Evolutionary conservation across 192 early-diverging fungal genomes (phyloP).

Genomic region (Phycomyces blakesleeanus): DNA sequence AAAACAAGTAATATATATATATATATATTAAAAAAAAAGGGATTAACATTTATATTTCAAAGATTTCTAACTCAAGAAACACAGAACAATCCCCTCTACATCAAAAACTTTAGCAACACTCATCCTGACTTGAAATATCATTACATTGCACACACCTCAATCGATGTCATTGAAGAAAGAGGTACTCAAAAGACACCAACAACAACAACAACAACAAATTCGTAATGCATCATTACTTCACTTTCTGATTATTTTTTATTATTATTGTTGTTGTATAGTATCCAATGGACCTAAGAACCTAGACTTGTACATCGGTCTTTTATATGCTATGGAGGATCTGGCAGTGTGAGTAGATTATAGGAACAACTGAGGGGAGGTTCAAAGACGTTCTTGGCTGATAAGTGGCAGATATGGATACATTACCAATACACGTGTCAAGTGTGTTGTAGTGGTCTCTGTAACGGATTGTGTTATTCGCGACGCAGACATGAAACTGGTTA

Average conservation of each 20-base stretch:
- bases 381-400: neutral
- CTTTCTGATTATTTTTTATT: too few relatives aligned
- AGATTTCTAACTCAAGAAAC: neutral
- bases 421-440: slow-evolving; percentile 81
- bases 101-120: slow-evolving; percentile 70
- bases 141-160: slow-evolving; percentile 87
- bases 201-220: too few relatives aligned
- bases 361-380: neutral
- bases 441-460: slow-evolving; percentile 63
- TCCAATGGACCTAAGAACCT: slow-evolving; percentile 56
- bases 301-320: slow-evolving; percentile 83
- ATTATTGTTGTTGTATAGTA: too few relatives aligned
- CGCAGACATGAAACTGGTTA: slow-evolving; percentile 75
- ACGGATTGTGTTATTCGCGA: slow-evolving; percentile 76
- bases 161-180: slow-evolving; percentile 87
- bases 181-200: slow-evolving; percentile 49
- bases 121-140: slow-evolving; percentile 85
- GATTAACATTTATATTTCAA: neutral
- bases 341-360: slow-evolving; percentile 64
- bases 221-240: neutral
- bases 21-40: too few relatives aligned
- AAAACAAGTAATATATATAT: slow-evolving; percentile 41
- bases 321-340: slow-evolving; percentile 87
- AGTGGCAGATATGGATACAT: slow-evolving; percentile 74
- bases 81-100: slow-evolving; percentile 84